Evolutionary conservation across 2,329 filamentous ascomycete species (phyloP), one percentile per base, ranked within the genome.

Genomic region (Ascosphaera apis): DNA sequence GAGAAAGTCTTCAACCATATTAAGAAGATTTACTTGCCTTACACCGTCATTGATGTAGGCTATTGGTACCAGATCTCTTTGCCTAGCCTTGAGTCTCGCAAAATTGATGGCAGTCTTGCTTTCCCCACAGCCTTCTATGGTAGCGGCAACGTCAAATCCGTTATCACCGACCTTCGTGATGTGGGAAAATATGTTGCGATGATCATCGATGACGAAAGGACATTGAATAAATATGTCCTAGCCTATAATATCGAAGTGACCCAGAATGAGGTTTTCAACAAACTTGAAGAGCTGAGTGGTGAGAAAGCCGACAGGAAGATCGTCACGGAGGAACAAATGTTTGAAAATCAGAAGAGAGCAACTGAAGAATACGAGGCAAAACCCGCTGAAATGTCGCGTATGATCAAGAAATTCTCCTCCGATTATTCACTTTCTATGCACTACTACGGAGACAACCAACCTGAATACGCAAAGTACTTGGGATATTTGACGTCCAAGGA

Each of bases 1-100:
- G 62, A 69, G 42, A 48, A 53, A 2, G 53, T 68, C 9, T 56
- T 63, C 44, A 56, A 64, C 38, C 56, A 63, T 36, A 53, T 69
- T 39, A 60, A 61, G 43, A 49, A 54, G 37, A 44, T 63, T 1
- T 48, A 53, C 21, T 53, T 72, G 1, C 63, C 64, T 0, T 72
- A 63, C 49, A 71, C 67, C 4, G 52, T 66, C 44, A 60, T 71
- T 35, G 67, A 72, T 41, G 58, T 69, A 9, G 67, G 67, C n/a
- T 67, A 55, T 53, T 72, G 67, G 68, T 64, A 66, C 44, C 64
- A 69, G 43, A 42, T 63, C 19, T 50, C 53, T 3, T 53, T 61
- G 37, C 60, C 59, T 9, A 45, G 44, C n/a, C 45, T 67, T 1
- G 54, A 57, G n/a, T 60, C 55, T 12, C 61, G 63, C 7, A 48